phyloP scores from a whole-genome alignment of 208 protist species.

The Acanthamoeba castellanii region DNA sequence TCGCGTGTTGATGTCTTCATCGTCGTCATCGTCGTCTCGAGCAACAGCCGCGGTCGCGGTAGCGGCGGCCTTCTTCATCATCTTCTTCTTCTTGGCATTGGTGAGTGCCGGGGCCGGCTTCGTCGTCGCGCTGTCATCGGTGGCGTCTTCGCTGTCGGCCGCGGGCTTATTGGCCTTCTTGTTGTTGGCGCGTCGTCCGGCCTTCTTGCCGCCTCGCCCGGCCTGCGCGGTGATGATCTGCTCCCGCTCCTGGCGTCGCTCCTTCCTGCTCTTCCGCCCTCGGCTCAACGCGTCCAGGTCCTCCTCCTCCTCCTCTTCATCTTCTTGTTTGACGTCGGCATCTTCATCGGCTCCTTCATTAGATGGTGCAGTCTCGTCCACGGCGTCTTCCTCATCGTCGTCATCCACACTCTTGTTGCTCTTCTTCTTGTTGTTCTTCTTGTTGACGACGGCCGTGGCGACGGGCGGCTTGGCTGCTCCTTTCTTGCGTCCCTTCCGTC shows the following conservation, averaged over 20 bases:
- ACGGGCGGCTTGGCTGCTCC: neutral
- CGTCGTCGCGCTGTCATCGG: neutral
- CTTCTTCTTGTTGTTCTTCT: neutral
- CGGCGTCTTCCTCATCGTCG: neutral
- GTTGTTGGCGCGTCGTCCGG: slow-evolving; percentile 55
- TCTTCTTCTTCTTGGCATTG: slow-evolving; percentile 8
- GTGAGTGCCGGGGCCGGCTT: neutral
- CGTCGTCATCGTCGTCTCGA: neutral
- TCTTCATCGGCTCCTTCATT: neutral
- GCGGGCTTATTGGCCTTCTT: neutral
- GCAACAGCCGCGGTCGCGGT: neutral
- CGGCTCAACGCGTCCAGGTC: slow-evolving; percentile 37
- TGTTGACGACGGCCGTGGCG: neutral
- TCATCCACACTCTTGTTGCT: neutral
- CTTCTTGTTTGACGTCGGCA: neutral
- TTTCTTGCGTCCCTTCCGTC: neutral
- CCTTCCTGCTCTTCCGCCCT: slow-evolving; percentile 27
- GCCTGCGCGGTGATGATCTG: slow-evolving; percentile 1
- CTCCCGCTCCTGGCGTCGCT: slow-evolving; percentile 52
- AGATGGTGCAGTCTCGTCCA: neutral
- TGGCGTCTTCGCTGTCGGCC: neutral
- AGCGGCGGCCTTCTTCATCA: neutral
- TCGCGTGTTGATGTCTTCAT: neutral
- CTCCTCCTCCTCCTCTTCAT: slow-evolving; percentile 29
- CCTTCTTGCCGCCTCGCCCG: slow-evolving; percentile 13